Base-by-base conservation (phyloP, 108 stramenopile species). In the Chaetoceros muelleri region DNA sequence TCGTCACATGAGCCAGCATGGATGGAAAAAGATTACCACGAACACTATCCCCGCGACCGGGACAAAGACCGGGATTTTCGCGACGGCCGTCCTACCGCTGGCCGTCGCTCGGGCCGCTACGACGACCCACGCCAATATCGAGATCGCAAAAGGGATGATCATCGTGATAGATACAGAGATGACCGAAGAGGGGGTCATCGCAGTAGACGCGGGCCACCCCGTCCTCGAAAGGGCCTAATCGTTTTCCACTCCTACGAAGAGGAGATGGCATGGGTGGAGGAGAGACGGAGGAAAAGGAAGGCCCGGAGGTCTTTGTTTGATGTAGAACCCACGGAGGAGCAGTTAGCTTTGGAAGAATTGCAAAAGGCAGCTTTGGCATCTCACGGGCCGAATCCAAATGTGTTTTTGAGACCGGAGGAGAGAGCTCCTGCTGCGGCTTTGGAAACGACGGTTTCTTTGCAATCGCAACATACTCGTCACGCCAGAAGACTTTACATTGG, bases 401-500 rank as follows among this genome's bases (percentile, higher is more conserved):
- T 2, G 31, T 44, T 21, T 25, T 53, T 40, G 61, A 30, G 1
- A 30, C 28, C 20, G 46, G 57, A 18, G 55, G 27, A 24, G 56
- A 47, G 19, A 24, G 62, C 13, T 10, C 10, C 26, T 18, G 31
- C 65, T n/a, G 19, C 22, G 17, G 55, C 29, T 34, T 23, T 19
- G 2, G 22, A 21, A 2, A 30, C 28, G 7, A 57, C 56, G 3
- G 3, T 7, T 30, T 24, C 53, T 34, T 62, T 61, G 18, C 79
- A 77, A 25, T 73, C 86, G 0, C 93, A 94, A 62, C 90, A 94
- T 55, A 97, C 98, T 7, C 72, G 92, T 27, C 97, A 96, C 62
- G 96, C 96, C 13, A 73, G 98, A 7, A 74, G 97, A 21, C 72
- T 99, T 24, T 99, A 97, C 78, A 75, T 98, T 50, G 98, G 98